These are phyloP conservation scores for Colletotrichum orbiculare DNA, from an alignment of 2,329 filamentous ascomycete genomes.

Conservation along the genomic window DNA sequence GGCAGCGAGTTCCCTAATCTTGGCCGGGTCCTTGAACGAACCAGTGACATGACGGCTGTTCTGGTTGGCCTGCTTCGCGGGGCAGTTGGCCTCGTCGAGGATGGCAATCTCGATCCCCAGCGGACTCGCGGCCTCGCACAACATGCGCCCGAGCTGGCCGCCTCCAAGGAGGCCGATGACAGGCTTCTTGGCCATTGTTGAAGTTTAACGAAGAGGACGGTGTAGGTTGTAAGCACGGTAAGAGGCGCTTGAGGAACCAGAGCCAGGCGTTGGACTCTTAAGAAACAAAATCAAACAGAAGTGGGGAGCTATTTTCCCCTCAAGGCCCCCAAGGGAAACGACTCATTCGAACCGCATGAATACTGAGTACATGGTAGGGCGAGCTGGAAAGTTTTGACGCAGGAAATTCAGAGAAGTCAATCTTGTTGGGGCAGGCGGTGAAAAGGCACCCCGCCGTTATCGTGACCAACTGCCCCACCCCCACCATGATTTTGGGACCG, in stretches of 20 bases:
- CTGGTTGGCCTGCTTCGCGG: slow-evolving; percentile 87
- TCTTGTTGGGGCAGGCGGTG: slow-evolving; percentile 20
- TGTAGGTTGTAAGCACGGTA: too few relatives aligned
- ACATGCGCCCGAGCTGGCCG: slow-evolving; percentile 91
- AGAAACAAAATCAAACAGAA: too few relatives aligned
- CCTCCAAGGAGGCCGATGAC: slow-evolving; percentile 66
- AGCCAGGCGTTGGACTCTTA: too few relatives aligned
- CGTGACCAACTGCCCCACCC: slow-evolving; percentile 27
- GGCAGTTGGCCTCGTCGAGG: slow-evolving; percentile 79
- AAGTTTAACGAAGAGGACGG: not conserved
- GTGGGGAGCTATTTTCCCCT: too few relatives aligned
- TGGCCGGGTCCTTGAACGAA: slow-evolving; percentile 85
- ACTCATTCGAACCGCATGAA: slow-evolving; percentile 26
- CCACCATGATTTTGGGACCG: slow-evolving; percentile 30
- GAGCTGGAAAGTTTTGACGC: not conserved
- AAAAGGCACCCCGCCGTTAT: slow-evolving; percentile 30
- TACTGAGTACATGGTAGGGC: too few relatives aligned
- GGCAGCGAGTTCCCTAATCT: slow-evolving; percentile 82
- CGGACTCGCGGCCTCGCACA: slow-evolving; percentile 82
- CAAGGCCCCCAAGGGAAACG: slow-evolving; percentile 6
- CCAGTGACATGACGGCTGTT: slow-evolving; percentile 81
- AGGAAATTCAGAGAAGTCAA: not conserved
- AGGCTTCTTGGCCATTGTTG: slow-evolving; percentile 46
- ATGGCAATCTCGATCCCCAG: slow-evolving; percentile 84
- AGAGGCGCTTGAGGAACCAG: too few relatives aligned